Percentiles rank a stretch among this genome's conserved stretches.
Conservation (phyloP, 2,329 filamentous ascomycete species). For the Colletotrichum eremochloae region DNA sequence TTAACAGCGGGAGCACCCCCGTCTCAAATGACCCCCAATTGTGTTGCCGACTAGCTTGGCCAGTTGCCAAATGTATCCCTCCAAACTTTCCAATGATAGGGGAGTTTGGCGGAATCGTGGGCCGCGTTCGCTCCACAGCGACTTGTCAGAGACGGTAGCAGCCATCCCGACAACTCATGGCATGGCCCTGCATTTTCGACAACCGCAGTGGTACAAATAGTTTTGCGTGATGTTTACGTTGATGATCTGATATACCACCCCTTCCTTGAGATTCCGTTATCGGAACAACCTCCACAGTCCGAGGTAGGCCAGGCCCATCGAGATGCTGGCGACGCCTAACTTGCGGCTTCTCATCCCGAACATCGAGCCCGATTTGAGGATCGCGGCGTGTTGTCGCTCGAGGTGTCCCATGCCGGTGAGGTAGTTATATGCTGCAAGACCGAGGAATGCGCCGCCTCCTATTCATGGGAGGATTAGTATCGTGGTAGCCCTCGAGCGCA, state of each 20-base stretch:
- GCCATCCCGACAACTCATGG: not conserved
- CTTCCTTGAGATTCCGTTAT: conserved; percentile 50
- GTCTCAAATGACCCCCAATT: not conserved
- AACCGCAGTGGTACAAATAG: not conserved
- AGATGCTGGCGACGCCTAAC: conserved; percentile 76
- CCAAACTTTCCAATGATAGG: not conserved
- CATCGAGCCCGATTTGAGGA: conserved; percentile 76
- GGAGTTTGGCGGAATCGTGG: not conserved
- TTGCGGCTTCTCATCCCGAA: conserved; percentile 80
- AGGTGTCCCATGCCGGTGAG: conserved; percentile 80
- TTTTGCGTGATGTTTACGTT: conserved; percentile 22
- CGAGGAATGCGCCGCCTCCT: conserved; percentile 83
- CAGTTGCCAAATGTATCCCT: no score
- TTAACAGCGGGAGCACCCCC: not conserved
- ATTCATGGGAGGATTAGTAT: conserved; percentile 23
- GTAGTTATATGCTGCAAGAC: conserved; percentile 83
- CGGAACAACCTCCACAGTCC: conserved; percentile 77
- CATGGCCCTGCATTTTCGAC: not conserved
- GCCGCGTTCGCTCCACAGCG: not conserved
- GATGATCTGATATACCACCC: not conserved
- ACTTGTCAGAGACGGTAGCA: not conserved
- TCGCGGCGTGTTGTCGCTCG: conserved; percentile 72
- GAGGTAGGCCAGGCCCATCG: conserved; percentile 75
- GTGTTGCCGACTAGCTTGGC: not conserved
- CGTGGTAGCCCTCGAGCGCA: not conserved